Conservation (phyloP, 768 basidiomycete species). For the Collybiopsis luxurians region DNA sequence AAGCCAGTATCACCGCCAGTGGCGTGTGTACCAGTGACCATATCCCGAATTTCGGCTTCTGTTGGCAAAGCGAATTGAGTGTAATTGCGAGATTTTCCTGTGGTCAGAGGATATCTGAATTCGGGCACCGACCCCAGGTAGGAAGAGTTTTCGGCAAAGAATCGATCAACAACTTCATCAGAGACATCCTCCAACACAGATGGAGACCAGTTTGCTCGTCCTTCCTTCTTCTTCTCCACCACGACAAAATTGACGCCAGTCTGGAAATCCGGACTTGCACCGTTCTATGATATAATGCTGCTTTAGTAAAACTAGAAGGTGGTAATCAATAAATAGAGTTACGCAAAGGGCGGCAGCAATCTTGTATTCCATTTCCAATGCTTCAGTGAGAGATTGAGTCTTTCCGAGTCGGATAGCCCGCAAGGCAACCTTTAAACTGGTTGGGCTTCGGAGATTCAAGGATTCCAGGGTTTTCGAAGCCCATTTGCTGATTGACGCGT, state of each 20-base stretch:
- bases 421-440: constrained; percentile 89
- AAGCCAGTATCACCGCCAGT: constrained; percentile 61
- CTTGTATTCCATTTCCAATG: constrained; percentile 80
- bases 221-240: constrained; percentile 37
- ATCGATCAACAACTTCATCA: constrained; percentile 53
- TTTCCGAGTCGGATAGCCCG: constrained; percentile 74
- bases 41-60: constrained; percentile 66
- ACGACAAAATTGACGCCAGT: constrained; percentile 76
- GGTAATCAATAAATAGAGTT: constrained; percentile 33
- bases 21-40: constrained; percentile 64
- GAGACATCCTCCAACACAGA: constrained; percentile 57
- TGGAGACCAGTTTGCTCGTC: constrained; percentile 72
- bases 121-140: constrained; percentile 44
- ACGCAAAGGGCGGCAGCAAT: constrained; percentile 91
- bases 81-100: neutral
- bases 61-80: constrained; percentile 63
- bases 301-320: constrained; percentile 12
- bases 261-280: constrained; percentile 79
- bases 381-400: constrained; percentile 56
- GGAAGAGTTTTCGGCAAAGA: constrained; percentile 60
- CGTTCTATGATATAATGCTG: constrained; percentile 44
- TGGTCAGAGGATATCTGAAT: constrained; percentile 37
- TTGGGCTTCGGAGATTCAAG: constrained; percentile 78
- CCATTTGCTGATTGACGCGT: constrained; percentile 61
- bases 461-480: constrained; percentile 64